Base-by-base conservation (phyloP, 805 yeast species). In the Kuraishia hungarica region DNA sequence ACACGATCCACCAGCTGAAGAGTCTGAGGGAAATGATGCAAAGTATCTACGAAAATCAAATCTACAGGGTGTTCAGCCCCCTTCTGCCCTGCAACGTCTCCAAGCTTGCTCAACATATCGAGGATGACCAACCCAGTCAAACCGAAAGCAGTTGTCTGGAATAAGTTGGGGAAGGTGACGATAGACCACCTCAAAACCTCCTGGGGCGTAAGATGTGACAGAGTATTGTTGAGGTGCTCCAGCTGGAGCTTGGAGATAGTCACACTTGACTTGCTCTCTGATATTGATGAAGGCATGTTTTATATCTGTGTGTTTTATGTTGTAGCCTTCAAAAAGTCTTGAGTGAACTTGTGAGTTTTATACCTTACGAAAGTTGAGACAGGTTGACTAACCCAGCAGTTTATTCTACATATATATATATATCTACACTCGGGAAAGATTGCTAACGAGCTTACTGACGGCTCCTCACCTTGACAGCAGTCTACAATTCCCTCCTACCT, bases 21-120 rank as follows among this genome's bases (percentile, higher is more conserved):
- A 0, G 98, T 93, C 68, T 93, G 98, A n/a, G 93, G 91, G 76
- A 93, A 93, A 69, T 93, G 97, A 65, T 92, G 89, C 59, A 93
- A 73, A 0, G 98, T 93, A 67, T 93, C 97, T 51, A 92, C 77
- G 67, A 93, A 93, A 1, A 93, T 86, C 55, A 92, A 73, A 55
- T 91, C 96, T 6, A 88, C 74, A 0, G 84, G 78, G 50, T 71
- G 68, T 2, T 57, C 56, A 28, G 67, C 57, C 60, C 56, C 10
- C 57, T 58, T n/a, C 57, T 55, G 6, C 53, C 56, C 54, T 61
- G 57, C 48, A 51, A 35, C 50, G 43, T 57, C 65, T 56, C 58
- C 66, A 51, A 85, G 62, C 64, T 83, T 81, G 35, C 87, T 78
- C 28, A 92, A 69, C 79, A 92, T 87, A 67, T 92, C 97, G 49